These are phyloP conservation scores for Fusarium hostae DNA, from an alignment of 2,329 filamentous ascomycete genomes.

Conservation along the genomic window DNA sequence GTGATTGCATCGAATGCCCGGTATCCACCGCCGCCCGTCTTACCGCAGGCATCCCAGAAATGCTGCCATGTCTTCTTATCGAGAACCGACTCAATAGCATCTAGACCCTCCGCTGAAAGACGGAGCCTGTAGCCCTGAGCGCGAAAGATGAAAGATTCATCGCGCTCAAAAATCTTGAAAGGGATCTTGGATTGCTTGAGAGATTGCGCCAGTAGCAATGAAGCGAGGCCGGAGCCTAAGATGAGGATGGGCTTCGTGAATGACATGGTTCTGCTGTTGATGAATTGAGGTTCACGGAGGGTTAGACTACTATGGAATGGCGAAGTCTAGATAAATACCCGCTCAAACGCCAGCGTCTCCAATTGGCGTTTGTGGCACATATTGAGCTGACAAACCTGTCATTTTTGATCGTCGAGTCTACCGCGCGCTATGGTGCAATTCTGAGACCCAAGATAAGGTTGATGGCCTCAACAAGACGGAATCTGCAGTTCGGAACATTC, in stretches of 20 bases:
- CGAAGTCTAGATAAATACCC: not conserved
- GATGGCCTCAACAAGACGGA: not conserved
- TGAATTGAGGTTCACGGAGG: not conserved
- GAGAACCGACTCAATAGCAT: slow-evolving; percentile 70
- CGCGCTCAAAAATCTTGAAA: slow-evolving; percentile 68
- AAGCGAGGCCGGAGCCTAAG: slow-evolving; percentile 57
- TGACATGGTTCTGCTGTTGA: slow-evolving; percentile 20
- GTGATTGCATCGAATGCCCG: slow-evolving; percentile 63
- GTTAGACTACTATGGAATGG: not conserved
- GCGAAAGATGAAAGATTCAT: slow-evolving; percentile 61
- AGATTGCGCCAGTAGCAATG: slow-evolving; percentile 57
- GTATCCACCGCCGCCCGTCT: slow-evolving; percentile 68
- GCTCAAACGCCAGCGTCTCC: not conserved
- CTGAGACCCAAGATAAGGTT: not conserved
- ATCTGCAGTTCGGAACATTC: not conserved
- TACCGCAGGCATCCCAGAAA: slow-evolving; percentile 70
- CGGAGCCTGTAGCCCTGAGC: slow-evolving; percentile 72
- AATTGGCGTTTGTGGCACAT: not conserved
- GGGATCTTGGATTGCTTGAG: slow-evolving; percentile 56
- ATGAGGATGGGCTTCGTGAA: slow-evolving; percentile 53
- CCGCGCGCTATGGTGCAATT: slow-evolving; percentile 5
- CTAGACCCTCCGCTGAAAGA: slow-evolving; percentile 65
- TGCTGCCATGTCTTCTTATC: slow-evolving; percentile 57
- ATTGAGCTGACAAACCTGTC: not conserved
- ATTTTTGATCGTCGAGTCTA: not conserved